Conservation (phyloP, 2,329 filamentous ascomycete genomes). For the Epichloe sylvatica region DNA sequence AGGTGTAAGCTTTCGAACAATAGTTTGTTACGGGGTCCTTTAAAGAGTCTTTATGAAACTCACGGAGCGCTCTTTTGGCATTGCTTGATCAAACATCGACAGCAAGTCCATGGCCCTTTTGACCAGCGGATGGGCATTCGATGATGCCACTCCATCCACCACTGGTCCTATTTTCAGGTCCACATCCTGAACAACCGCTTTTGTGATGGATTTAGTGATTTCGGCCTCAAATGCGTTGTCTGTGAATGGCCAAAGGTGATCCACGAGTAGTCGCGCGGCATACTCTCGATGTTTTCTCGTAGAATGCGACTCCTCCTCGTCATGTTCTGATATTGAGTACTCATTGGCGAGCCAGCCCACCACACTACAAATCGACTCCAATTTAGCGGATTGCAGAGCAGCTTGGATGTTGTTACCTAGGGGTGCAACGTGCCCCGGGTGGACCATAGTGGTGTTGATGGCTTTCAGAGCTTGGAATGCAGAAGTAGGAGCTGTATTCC, state of each 20-base stretch:
- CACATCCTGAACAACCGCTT: slow-evolving; percentile 31
- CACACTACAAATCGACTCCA: slow-evolving; percentile 39
- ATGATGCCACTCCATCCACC: slow-evolving; percentile 34
- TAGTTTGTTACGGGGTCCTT: too few relatives aligned
- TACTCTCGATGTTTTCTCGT: slow-evolving; percentile 41
- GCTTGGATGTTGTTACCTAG: slow-evolving; percentile 36
- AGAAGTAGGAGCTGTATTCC: slow-evolving; percentile 34
- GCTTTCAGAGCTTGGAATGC: slow-evolving; percentile 36
- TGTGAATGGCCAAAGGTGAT: slow-evolving; percentile 43
- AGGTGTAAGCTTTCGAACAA: not conserved
- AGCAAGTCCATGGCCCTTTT: slow-evolving; percentile 45
- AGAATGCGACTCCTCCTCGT: slow-evolving; percentile 43
- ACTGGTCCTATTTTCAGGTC: slow-evolving; percentile 37
- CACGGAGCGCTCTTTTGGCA: slow-evolving; percentile 50
- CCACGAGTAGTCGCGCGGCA: slow-evolving; percentile 39
- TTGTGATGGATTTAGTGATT: slow-evolving; percentile 39
- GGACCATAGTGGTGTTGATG: slow-evolving; percentile 36
- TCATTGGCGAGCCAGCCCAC: slow-evolving; percentile 45
- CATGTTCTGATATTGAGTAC: slow-evolving; percentile 40
- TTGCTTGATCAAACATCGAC: slow-evolving; percentile 47
- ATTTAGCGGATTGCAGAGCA: slow-evolving; percentile 30
- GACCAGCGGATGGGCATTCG: slow-evolving; percentile 44
- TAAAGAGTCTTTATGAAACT: slow-evolving; percentile 15
- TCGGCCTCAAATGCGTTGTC: slow-evolving; percentile 42
- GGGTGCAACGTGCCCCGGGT: slow-evolving; percentile 39